These are phyloP conservation scores for Jacaranda copaia DNA, from an alignment of 257 asterid genomes.

Conservation along the genomic window DNA sequence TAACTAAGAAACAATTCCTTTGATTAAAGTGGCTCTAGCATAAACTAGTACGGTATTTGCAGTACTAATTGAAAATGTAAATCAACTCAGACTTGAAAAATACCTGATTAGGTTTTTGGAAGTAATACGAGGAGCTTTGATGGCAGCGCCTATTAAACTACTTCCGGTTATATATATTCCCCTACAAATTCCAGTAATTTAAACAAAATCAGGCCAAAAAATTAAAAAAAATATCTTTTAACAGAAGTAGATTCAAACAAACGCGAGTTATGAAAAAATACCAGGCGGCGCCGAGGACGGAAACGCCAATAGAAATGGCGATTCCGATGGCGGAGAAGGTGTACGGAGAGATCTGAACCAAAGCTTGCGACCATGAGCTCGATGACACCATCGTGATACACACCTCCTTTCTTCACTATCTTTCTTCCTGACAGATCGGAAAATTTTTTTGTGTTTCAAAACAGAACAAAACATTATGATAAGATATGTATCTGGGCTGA, in stretches of 20 bases:
- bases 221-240: not conserved
- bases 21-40: not conserved
- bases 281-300: slow-evolving; percentile 99
- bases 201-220: slow-evolving; percentile 22
- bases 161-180: slow-evolving; percentile 86
- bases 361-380: slow-evolving; percentile 89
- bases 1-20: slow-evolving; percentile 2
- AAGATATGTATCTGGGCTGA: slow-evolving; percentile 1
- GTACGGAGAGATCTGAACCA: slow-evolving; percentile 93
- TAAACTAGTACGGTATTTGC: not conserved
- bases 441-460: slow-evolving; percentile 13
- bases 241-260: not conserved
- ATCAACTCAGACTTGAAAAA: slow-evolving; percentile 26
- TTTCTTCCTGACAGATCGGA: slow-evolving; percentile 41
- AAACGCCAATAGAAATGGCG: slow-evolving; percentile 92
- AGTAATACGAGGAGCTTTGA: slow-evolving; percentile 84
- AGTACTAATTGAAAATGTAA: slow-evolving; percentile 4
- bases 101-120: slow-evolving; percentile 87
- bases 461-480: slow-evolving; percentile 8
- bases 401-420: slow-evolving; percentile 10
- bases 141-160: slow-evolving; percentile 86
- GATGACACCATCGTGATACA: slow-evolving; percentile 64
- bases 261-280: slow-evolving; percentile 31
- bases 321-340: slow-evolving; percentile 94
- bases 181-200: slow-evolving; percentile 44